phyloP scores from a whole-genome alignment of 495 filamentous ascomycete species.

The Cenococcum geophilum region DNA sequence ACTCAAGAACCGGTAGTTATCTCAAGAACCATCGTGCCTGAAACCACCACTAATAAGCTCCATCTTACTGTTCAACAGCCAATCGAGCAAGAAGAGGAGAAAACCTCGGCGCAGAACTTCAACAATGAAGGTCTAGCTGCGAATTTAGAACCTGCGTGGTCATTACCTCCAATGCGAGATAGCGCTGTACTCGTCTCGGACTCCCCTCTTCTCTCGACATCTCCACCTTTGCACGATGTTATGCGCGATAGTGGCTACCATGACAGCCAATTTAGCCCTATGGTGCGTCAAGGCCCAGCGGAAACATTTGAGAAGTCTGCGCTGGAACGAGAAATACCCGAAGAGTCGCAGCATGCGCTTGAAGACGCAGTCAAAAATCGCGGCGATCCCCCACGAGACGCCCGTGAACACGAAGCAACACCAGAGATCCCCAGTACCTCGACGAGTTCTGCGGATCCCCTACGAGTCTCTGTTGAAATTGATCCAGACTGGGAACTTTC shows the following conservation, averaged over 20 bases:
- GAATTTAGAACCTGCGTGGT: conserved; percentile 30
- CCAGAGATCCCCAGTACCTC: conserved; percentile 5
- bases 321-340: conserved; percentile 7
- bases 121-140: conserved; percentile 4
- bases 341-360: conserved; percentile 5
- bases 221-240: conserved; percentile 24
- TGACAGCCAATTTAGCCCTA: conserved; percentile 33
- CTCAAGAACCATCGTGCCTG: not conserved
- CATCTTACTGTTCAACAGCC: not conserved
- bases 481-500: conserved; percentile 19
- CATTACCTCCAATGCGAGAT: conserved; percentile 41
- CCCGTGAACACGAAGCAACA: not conserved
- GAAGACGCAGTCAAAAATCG: conserved; percentile 10
- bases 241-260: conserved; percentile 45
- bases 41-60: not conserved
- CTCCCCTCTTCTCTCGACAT: conserved; percentile 39
- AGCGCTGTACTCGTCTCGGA: conserved; percentile 49
- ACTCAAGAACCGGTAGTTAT: not conserved
- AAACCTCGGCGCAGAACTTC: not conserved
- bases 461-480: conserved; percentile 27
- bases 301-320: conserved; percentile 10
- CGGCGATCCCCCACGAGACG: not conserved
- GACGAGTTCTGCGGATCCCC: conserved; percentile 17
- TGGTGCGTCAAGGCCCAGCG: conserved; percentile 13
- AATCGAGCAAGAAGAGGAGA: not conserved